Evolutionary conservation across 805 yeast species (phyloP).

Genomic region (Lachancea kluyveri): DNA sequence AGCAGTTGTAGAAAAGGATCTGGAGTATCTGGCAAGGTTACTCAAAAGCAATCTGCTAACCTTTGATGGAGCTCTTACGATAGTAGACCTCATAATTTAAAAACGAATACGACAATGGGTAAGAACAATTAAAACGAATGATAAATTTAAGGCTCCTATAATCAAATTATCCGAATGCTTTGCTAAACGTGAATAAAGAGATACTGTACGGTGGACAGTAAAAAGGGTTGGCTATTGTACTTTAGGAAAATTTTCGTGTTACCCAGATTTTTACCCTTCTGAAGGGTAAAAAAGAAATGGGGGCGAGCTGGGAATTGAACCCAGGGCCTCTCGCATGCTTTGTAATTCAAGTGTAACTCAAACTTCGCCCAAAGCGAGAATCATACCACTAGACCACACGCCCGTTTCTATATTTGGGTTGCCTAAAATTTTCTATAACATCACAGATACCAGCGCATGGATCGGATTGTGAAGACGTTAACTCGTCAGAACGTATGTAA

Average conservation of each 20-base stretch:
- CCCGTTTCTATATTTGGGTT: too few species aligned
- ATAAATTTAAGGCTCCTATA: too few species aligned
- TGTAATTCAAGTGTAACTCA: constrained; percentile 11
- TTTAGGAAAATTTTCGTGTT: too few species aligned
- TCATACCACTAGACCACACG: constrained; percentile 52
- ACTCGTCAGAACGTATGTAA: too few species aligned
- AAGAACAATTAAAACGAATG: too few species aligned
- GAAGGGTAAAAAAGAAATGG: constrained; percentile 9
- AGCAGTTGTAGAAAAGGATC: constrained; percentile 2
- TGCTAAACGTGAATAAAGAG: too few species aligned
- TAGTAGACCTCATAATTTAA: neutral
- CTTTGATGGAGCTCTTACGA: neutral
- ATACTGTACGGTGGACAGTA: too few species aligned
- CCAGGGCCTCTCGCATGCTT: constrained; percentile 49
- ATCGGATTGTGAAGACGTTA: constrained; percentile 3
- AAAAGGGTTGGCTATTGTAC: too few species aligned
- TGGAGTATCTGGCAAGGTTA: constrained; percentile 3
- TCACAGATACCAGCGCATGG: neutral
- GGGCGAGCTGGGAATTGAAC: constrained; percentile 47
- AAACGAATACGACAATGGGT: neutral
- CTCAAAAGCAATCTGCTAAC: constrained; percentile 1
- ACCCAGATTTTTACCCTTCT: too few species aligned
- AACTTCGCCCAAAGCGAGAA: constrained; percentile 45
- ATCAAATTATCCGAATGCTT: too few species aligned
- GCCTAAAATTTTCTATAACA: neutral